phyloP scores from a whole-genome alignment of 2,329 filamentous ascomycete genomes.

The Ploettnerulaceae sp. region DNA sequence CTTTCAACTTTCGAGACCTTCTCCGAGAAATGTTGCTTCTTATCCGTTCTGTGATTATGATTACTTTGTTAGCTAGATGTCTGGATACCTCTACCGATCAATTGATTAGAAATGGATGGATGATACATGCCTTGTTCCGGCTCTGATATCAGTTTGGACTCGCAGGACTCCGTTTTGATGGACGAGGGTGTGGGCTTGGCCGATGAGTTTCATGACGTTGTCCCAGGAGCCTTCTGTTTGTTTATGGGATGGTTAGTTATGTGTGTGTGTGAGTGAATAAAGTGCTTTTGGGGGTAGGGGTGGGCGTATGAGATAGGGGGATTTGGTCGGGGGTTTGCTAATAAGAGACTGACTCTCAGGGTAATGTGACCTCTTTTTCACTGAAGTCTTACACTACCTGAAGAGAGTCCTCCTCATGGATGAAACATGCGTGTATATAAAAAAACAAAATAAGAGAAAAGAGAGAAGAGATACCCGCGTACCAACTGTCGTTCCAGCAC shows the following conservation, averaged over 20 bases:
- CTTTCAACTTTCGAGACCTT: conserved; percentile 32
- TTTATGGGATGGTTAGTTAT: not conserved
- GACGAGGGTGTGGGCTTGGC: conserved; percentile 76
- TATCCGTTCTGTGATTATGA: conserved; percentile 26
- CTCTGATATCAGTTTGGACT: conserved; percentile 84
- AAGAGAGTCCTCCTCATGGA: not conserved
- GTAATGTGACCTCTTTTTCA: no score
- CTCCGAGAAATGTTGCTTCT: conserved; percentile 31
- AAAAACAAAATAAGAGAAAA: not conserved
- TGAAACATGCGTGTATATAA: no score
- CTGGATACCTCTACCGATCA: not conserved
- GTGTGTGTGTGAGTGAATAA: no score
- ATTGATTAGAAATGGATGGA: not conserved
- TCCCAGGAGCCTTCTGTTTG: conserved; percentile 82
- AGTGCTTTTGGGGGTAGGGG: no score
- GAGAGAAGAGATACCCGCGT: conserved; percentile 32
- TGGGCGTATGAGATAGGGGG: no score
- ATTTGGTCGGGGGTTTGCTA: no score
- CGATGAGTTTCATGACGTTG: conserved; percentile 76
- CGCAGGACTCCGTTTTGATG: conserved; percentile 73
- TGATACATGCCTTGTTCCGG: conserved; percentile 59
- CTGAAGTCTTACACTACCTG: no score
- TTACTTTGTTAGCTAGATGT: no score
- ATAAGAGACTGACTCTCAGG: no score
- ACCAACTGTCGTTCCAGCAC: conserved; percentile 90